These are phyloP conservation scores for Balakata baccata DNA, from an alignment of 345 rosid genomes.

Conservation along the genomic window DNA sequence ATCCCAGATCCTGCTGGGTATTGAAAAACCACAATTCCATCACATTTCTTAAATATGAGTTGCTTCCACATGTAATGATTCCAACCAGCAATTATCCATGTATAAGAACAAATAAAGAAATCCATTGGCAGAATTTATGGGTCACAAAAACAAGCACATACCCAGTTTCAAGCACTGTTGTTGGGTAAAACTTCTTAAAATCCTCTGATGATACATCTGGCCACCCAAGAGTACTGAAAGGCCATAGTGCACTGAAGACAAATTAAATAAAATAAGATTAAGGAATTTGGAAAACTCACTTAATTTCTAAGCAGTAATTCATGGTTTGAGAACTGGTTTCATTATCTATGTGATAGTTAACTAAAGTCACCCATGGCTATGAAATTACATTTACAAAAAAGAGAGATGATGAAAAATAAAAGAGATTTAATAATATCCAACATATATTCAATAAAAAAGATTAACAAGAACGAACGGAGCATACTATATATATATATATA, in stretches of 20 bases:
- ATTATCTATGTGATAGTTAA: neutral
- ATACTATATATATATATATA: neutral
- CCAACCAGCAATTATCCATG: neutral
- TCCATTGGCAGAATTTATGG: neutral
- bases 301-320: neutral
- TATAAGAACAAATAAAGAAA: neutral
- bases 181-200: constrained; percentile 77
- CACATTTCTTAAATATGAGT: neutral
- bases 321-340: neutral
- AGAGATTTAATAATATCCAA: neutral
- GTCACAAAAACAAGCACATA: constrained; percentile 28
- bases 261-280: constrained; percentile 11
- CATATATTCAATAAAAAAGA: neutral
- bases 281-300: neutral
- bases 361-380: neutral
- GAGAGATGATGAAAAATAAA: neutral
- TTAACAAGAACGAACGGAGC: neutral
- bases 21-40: neutral
- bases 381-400: neutral
- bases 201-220: constrained; percentile 75
- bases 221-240: constrained; percentile 99
- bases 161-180: constrained; percentile 97
- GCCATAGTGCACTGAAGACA: constrained; percentile 79
- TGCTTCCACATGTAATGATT: constrained; percentile 3
- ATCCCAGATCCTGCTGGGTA: neutral